Percentiles rank a stretch among this genome's conserved stretches.
Conservation (phyloP, 2,329 filamentous ascomycete genomes). For the Phaeosphaeria sp. region DNA sequence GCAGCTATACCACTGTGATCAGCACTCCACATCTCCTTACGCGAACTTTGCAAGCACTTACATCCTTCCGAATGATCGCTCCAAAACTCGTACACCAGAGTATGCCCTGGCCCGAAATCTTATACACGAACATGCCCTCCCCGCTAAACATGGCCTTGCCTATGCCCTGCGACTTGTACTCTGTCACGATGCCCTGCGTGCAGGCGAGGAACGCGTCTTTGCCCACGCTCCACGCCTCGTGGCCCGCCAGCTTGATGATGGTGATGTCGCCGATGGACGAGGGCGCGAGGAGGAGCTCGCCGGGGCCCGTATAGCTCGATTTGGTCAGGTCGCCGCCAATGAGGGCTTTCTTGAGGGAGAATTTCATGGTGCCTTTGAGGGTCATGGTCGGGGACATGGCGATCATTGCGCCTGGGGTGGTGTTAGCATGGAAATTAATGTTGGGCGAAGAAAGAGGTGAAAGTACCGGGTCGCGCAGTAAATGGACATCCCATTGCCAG, state of each 20-base stretch:
- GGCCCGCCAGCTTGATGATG: constrained; percentile 74
- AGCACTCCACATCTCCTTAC: no score
- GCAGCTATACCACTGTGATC: constrained; percentile 47
- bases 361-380: constrained; percentile 81
- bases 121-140: constrained; percentile 90
- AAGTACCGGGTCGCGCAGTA: constrained; percentile 75
- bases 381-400: constrained; percentile 91
- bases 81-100: constrained; percentile 93
- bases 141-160: constrained; percentile 93
- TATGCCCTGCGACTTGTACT: constrained; percentile 85
- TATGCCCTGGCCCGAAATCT: constrained; percentile 79
- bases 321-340: constrained; percentile 78
- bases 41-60: constrained; percentile 55
- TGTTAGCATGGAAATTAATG: constrained; percentile 6
- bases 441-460: neutral
- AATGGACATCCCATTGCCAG: constrained; percentile 88
- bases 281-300: constrained; percentile 86
- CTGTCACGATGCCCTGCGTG: constrained; percentile 86
- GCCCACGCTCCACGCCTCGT: constrained; percentile 82
- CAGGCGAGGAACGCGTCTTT: constrained; percentile 85
- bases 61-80: constrained; percentile 92
- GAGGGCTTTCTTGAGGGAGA: constrained; percentile 90
- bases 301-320: constrained; percentile 86
- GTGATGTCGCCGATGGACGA: constrained; percentile 84
- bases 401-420: constrained; percentile 77